Conservation (phyloP, 306 rosid genomes). For the Macrotyloma uniflorum region DNA sequence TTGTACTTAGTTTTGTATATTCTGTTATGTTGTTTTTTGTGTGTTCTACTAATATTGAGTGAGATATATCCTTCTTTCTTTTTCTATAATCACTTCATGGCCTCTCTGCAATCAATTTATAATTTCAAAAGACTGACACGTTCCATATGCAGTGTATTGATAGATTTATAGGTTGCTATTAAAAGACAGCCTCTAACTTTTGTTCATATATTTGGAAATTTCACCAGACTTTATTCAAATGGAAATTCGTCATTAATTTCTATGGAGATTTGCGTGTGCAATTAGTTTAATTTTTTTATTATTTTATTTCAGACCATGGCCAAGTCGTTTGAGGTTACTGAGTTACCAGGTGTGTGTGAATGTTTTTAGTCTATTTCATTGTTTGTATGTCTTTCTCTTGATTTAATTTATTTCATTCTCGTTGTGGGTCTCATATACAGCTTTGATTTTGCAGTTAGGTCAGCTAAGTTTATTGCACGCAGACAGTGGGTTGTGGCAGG, state of each 20-base stretch:
- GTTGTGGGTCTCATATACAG: conserved; percentile 38
- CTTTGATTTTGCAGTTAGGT: conserved; percentile 81
- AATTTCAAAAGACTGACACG: conserved; percentile 16
- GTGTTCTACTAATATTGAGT: conserved; percentile 7
- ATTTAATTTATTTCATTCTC: conserved; percentile 32
- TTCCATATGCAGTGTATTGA: conserved; percentile 10
- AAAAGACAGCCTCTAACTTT: conserved; percentile 7
- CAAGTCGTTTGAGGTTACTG: conserved; percentile 97
- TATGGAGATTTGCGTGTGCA: conserved; percentile 16
- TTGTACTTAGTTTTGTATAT: conserved; percentile 23
- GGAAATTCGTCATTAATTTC: conserved; percentile 12
- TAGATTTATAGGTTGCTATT: background rate
- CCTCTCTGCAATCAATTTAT: background rate
- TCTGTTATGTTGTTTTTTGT: conserved; percentile 14
- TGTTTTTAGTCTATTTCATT: conserved; percentile 27
- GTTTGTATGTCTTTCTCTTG: conserved; percentile 24
- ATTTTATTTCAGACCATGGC: conserved; percentile 82
- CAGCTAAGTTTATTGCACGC: conserved; percentile 98
- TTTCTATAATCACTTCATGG: conserved; percentile 12
- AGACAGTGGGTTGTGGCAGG: conserved; percentile 99
- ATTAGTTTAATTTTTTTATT: conserved; percentile 39
- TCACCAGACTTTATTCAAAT: conserved; percentile 26
- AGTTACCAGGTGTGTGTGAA: conserved; percentile 80
- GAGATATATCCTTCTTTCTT: too few relatives aligned
- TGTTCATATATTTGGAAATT: conserved; percentile 10